Conservation (phyloP, 176 grass and related monocot species). For the Aegilops bicornis region DNA sequence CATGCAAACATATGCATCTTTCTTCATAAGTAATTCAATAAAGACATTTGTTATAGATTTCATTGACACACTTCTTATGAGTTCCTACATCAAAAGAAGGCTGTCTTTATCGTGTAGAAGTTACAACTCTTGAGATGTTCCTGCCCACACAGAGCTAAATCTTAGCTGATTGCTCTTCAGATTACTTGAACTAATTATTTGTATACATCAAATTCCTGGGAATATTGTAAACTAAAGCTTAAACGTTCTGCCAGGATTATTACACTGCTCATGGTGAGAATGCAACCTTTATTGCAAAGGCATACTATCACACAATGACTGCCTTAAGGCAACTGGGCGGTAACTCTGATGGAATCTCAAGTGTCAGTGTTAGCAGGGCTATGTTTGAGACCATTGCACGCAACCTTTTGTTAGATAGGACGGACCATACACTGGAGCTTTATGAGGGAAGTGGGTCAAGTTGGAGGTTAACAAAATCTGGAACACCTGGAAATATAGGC, state of each 20-base stretch:
- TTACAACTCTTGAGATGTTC: conserved; percentile 14
- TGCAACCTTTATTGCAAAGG: conserved; percentile 85
- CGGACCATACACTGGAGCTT: conserved; percentile 80
- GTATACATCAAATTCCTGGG: conserved; percentile 1
- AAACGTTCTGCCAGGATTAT: conserved; percentile 70
- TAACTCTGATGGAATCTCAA: conserved; percentile 67
- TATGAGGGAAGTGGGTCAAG: conserved; percentile 93
- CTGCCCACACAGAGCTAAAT: background rate
- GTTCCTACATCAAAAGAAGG: background rate
- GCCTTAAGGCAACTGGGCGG: conserved; percentile 78
- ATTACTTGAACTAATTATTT: conserved; percentile 2
- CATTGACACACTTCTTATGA: background rate
- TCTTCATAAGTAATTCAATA: background rate
- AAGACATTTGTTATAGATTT: conserved; percentile 17
- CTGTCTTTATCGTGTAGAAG: background rate
- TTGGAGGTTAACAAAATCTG: conserved; percentile 87
- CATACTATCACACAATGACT: conserved; percentile 93
- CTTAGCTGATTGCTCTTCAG: background rate
- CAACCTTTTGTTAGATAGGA: conserved; percentile 86
- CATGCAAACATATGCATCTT: background rate
- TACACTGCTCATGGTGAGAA: conserved; percentile 95
- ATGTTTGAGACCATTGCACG: conserved; percentile 97
- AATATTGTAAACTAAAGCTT: conserved; percentile 28
- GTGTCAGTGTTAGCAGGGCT: conserved; percentile 78
- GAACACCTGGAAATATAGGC: conserved; percentile 91